These are phyloP conservation scores for Polyrhizophydium stewartii DNA, from an alignment of 371 early-diverging fungal genomes.

Conservation along the genomic window DNA sequence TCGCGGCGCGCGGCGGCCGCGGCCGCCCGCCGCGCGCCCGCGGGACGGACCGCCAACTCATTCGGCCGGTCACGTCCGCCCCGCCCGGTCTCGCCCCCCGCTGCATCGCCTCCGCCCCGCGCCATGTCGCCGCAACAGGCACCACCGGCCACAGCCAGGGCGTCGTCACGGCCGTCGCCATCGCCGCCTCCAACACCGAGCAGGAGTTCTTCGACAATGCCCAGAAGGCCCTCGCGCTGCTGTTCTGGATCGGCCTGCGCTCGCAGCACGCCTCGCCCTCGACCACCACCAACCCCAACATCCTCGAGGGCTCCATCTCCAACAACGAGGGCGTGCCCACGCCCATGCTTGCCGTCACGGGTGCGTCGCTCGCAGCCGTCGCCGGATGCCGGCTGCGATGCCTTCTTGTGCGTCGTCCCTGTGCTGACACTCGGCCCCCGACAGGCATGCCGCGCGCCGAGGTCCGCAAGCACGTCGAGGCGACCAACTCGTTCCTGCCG, in stretches of 20 bases:
- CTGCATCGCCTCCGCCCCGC: too few relatives aligned
- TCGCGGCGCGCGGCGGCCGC: too few relatives aligned
- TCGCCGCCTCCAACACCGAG: constrained; percentile 76
- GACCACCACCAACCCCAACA: constrained; percentile 80
- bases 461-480: constrained; percentile 73
- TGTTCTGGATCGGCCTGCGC: constrained; percentile 90
- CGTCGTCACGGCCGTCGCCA: constrained; percentile 85
- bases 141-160: constrained; percentile 95
- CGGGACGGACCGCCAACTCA: too few relatives aligned
- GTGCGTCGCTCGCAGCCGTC: constrained; percentile 12
- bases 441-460: constrained; percentile 64
- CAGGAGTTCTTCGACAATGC: constrained; percentile 76
- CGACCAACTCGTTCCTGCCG: constrained; percentile 81
- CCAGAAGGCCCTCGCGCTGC: constrained; percentile 80
- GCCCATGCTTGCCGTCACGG: constrained; percentile 85
- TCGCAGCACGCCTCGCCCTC: constrained; percentile 83
- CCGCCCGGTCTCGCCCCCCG: too few relatives aligned
- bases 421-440: background rate
- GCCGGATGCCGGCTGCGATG: too few relatives aligned
- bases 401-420: background rate
- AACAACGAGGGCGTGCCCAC: constrained; percentile 93
- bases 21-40: too few relatives aligned
- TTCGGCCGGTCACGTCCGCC: too few relatives aligned
- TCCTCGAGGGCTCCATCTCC: constrained; percentile 81
- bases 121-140: constrained; percentile 48